Conservation (phyloP, 192 early-diverging fungal genomes). For the Linnemannia hyalina region DNA sequence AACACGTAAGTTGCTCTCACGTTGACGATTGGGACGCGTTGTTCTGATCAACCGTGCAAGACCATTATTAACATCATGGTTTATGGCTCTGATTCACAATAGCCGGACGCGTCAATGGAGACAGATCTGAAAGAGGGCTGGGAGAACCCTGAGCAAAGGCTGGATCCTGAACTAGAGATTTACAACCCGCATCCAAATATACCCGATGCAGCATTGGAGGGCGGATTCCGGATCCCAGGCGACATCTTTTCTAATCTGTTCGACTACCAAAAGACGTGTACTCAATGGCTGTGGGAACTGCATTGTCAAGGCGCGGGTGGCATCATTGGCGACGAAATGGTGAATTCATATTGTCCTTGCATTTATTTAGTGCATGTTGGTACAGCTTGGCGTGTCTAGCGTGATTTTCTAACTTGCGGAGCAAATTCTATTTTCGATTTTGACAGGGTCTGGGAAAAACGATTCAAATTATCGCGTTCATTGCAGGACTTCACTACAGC, state of each 20-base stretch:
- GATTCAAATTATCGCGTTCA: conserved; percentile 88
- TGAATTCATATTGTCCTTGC: conserved; percentile 16
- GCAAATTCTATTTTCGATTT: conserved; percentile 20
- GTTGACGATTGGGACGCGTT: not conserved
- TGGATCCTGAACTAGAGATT: conserved; percentile 65
- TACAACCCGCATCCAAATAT: conserved; percentile 59
- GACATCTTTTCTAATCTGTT: conserved; percentile 86
- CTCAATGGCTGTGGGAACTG: conserved; percentile 91
- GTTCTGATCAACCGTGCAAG: not conserved
- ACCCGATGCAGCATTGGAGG: conserved; percentile 67
- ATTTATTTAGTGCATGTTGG: not conserved
- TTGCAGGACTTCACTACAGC: conserved; percentile 85
- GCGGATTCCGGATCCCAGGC: conserved; percentile 76
- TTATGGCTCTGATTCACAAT: not conserved
- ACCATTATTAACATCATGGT: not conserved
- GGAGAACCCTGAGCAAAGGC: conserved; percentile 42
- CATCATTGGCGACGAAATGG: conserved; percentile 96
- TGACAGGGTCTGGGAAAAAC: conserved; percentile 92
- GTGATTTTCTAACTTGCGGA: conserved; percentile 7
- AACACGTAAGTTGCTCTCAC: conserved; percentile 14
- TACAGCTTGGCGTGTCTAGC: not conserved
- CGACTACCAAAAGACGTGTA: conserved; percentile 90
- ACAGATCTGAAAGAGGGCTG: conserved; percentile 34
- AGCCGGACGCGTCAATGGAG: conserved; percentile 43
- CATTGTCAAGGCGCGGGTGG: conserved; percentile 91